Evolutionary conservation across 345 rosid species (phyloP).

Genomic region (Eucalyptus virginea): DNA sequence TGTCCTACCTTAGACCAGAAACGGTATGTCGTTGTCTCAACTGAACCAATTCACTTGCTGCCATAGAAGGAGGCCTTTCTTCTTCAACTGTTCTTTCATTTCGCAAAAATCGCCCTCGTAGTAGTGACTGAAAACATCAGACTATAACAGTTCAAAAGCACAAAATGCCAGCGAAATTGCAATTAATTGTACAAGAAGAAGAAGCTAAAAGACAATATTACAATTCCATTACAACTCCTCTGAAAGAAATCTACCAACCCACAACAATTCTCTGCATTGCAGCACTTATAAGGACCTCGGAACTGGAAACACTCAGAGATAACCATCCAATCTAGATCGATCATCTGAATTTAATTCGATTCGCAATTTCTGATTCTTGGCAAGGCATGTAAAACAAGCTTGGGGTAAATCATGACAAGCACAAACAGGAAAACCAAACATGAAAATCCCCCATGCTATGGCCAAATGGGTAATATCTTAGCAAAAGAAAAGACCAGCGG

Average conservation of each 20-base stretch:
- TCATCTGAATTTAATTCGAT: background rate
- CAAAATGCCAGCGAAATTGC: background rate
- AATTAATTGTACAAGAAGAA: background rate
- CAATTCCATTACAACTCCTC: background rate
- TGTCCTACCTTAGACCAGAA: constrained; percentile 76
- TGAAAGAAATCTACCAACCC: background rate
- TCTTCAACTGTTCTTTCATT: constrained; percentile 72
- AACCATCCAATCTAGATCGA: background rate
- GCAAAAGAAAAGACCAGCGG: background rate
- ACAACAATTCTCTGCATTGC: background rate
- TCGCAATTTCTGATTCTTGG: background rate
- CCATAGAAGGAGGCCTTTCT: constrained; percentile 72
- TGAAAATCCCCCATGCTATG: background rate
- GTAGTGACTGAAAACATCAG: constrained; percentile 52
- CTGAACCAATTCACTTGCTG: constrained; percentile 80
- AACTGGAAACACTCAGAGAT: background rate
- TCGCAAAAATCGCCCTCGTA: constrained; percentile 92
- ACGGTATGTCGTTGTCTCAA: constrained; percentile 85
- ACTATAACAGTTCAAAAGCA: background rate
- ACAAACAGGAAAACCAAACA: background rate
- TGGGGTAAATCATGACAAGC: background rate
- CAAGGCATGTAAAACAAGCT: background rate
- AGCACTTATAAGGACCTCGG: background rate
- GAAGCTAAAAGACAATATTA: background rate
- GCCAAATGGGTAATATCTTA: background rate